Evolutionary conservation across 148 eudicot genomes (phyloP).

Genomic region (Vaccinium darrowii): DNA sequence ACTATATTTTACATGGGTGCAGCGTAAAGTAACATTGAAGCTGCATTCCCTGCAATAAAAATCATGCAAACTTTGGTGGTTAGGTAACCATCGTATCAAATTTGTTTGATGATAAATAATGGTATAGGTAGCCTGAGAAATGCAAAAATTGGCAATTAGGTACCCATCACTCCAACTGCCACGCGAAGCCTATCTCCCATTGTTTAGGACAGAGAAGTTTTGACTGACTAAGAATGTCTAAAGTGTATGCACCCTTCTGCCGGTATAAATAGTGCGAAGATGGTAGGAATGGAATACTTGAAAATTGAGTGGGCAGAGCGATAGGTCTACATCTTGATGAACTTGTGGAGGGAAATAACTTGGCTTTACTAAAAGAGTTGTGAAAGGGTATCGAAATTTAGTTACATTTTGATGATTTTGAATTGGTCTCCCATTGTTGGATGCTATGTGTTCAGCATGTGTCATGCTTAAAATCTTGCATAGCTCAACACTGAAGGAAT

Average conservation of each 20-base stretch:
- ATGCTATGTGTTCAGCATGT: too few species aligned
- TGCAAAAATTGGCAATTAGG: background rate
- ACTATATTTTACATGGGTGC: slow-evolving; percentile 60
- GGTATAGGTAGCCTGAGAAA: background rate
- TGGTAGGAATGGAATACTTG: slow-evolving; percentile 14
- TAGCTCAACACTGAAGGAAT: background rate
- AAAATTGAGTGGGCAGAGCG: background rate
- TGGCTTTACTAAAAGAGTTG: background rate
- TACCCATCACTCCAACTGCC: slow-evolving; percentile 69
- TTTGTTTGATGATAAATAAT: background rate
- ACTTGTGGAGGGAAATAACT: slow-evolving; percentile 1
- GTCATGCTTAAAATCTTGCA: too few species aligned
- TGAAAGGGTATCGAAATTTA: background rate
- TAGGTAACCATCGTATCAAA: background rate
- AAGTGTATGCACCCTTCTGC: background rate
- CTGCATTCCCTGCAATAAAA: slow-evolving; percentile 68
- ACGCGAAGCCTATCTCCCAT: slow-evolving; percentile 58
- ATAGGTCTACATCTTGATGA: background rate
- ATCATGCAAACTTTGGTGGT: slow-evolving; percentile 1
- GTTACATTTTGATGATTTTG: slow-evolving; percentile 1
- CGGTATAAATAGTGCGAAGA: slow-evolving; percentile 19
- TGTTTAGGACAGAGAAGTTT: slow-evolving; percentile 9
- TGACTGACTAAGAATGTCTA: background rate
- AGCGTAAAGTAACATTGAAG: slow-evolving; percentile 63
- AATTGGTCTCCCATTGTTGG: background rate